A percentile compares a stretch with the other conserved stretches of the same genome.
phyloP scores from a whole-genome alignment of 345 rosid species.

The Punica granatum region DNA sequence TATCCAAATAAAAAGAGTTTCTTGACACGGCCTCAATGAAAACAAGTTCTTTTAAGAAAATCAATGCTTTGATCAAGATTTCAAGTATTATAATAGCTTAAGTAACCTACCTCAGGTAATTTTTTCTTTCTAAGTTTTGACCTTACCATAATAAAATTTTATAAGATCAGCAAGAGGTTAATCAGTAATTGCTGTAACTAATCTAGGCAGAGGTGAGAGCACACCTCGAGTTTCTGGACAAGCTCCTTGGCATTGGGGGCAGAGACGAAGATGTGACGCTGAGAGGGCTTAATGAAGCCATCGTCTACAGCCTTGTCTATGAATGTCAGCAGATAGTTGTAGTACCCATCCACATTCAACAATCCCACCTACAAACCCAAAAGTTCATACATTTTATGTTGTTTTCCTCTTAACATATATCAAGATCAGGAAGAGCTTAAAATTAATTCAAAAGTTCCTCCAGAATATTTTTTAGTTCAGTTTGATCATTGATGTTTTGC shows the following conservation, averaged over 20 bases:
- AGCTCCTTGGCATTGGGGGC: constrained; percentile 49
- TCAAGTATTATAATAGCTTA: not conserved
- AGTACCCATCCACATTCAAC: constrained; percentile 43
- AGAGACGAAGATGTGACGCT: constrained; percentile 51
- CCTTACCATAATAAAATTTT: not conserved
- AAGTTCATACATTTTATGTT: not conserved
- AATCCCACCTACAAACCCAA: constrained; percentile 30
- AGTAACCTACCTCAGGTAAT: not conserved
- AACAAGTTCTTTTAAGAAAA: not conserved
- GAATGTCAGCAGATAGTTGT: constrained; percentile 32
- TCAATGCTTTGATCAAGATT: not conserved
- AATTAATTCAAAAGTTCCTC: too few species aligned
- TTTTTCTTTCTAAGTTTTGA: not conserved
- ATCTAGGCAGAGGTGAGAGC: not conserved
- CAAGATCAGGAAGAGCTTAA: not conserved
- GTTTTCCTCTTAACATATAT: not conserved
- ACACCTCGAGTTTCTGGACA: constrained; percentile 55
- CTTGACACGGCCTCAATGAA: not conserved
- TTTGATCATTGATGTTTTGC: not conserved
- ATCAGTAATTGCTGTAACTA: not conserved
- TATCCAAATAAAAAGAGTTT: too few species aligned
- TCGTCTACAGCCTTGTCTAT: constrained; percentile 46
- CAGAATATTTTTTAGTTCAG: too few species aligned
- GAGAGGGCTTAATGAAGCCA: constrained; percentile 46
- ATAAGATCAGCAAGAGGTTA: not conserved